Conservation (phyloP, 1,139 yeast genomes). For the Yamadazyma conglobata region DNA sequence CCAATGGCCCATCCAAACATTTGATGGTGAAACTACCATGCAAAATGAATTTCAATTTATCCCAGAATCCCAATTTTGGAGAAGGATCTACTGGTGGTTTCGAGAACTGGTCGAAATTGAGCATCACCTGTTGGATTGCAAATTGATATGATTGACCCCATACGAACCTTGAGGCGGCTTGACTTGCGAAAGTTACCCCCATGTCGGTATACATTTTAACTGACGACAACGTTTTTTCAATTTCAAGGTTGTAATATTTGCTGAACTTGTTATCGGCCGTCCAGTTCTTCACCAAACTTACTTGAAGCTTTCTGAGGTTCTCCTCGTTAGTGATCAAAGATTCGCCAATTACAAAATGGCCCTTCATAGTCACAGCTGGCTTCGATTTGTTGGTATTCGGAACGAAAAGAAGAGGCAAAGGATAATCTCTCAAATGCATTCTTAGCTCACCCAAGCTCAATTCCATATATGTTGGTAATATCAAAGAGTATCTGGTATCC, state of each 20-base stretch:
- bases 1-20: slow-evolving; percentile 38
- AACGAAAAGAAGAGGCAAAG: slow-evolving; percentile 52
- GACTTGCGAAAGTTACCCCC: slow-evolving; percentile 52
- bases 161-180: slow-evolving; percentile 61
- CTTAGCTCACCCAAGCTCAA: slow-evolving; percentile 50
- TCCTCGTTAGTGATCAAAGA: slow-evolving; percentile 35
- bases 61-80: slow-evolving; percentile 57
- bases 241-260: slow-evolving; percentile 53
- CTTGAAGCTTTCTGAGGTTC: slow-evolving; percentile 56
- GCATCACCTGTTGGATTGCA: slow-evolving; percentile 77
- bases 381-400: slow-evolving; percentile 19
- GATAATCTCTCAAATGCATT: slow-evolving; percentile 64
- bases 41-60: slow-evolving; percentile 45
- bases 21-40: slow-evolving; percentile 44
- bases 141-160: slow-evolving; percentile 90
- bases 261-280: slow-evolving; percentile 37
- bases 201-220: slow-evolving; percentile 70
- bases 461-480: slow-evolving; percentile 59
- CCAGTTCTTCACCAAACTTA: slow-evolving; percentile 43
- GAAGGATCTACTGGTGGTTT: slow-evolving; percentile 75
- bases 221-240: slow-evolving; percentile 75
- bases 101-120: slow-evolving; percentile 77
- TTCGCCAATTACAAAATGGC: slow-evolving; percentile 50
- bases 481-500: slow-evolving; percentile 62
- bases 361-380: slow-evolving; percentile 29